These are phyloP conservation scores for Lepidium aucheri DNA, from an alignment of 345 rosid species.

Conservation along the genomic window DNA sequence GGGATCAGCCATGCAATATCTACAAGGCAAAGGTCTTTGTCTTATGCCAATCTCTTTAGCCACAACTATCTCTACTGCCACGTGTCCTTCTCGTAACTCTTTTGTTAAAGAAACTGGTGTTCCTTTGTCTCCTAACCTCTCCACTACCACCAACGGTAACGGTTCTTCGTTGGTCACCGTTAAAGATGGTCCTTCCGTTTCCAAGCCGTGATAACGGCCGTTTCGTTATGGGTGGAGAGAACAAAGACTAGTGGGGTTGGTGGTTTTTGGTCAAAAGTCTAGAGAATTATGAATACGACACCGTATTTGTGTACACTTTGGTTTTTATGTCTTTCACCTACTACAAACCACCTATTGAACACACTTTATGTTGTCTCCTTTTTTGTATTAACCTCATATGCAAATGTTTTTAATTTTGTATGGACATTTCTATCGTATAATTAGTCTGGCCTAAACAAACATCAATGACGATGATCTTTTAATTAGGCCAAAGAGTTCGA, in stretches of 20 bases:
- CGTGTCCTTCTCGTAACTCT: slow-evolving; percentile 43
- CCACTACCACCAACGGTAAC: slow-evolving; percentile 35
- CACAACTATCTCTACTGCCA: slow-evolving; percentile 74
- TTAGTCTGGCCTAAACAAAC: neutral
- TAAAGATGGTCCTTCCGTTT: slow-evolving; percentile 34
- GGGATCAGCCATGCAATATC: slow-evolving; percentile 98
- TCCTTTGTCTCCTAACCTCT: slow-evolving; percentile 67
- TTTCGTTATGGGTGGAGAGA: neutral
- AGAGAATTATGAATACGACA: slow-evolving; percentile 37
- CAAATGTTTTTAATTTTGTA: neutral
- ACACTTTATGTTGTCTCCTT: neutral
- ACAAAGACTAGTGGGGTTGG: slow-evolving; percentile 7
- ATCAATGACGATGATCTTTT: neutral
- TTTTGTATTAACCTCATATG: neutral
- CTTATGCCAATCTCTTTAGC: slow-evolving; percentile 98
- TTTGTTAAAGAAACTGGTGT: slow-evolving; percentile 32
- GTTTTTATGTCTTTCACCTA: slow-evolving; percentile 13
- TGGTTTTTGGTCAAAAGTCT: slow-evolving; percentile 29
- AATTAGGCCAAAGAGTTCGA: neutral
- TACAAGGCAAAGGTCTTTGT: slow-evolving; percentile 94
- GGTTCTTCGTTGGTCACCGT: slow-evolving; percentile 29
- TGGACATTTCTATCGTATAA: neutral
- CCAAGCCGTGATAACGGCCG: slow-evolving; percentile 25
- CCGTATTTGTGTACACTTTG: slow-evolving; percentile 42
- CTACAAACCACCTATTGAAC: slow-evolving; percentile 15